phyloP scores from a whole-genome alignment of 164 flowering plant species.

The Cinnamomum chago region DNA sequence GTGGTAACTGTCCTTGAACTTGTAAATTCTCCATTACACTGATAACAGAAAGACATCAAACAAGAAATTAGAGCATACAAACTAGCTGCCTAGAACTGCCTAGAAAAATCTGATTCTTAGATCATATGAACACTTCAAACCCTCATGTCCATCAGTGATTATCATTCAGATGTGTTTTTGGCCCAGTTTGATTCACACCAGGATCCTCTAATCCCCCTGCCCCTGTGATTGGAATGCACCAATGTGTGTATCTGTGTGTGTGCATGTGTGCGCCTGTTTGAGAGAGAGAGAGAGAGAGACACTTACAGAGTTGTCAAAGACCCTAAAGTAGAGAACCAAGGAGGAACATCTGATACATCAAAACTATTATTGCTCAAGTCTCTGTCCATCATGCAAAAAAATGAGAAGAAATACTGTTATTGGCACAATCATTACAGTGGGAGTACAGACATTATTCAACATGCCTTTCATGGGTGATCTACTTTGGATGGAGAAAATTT shows the following conservation, averaged over 20 bases:
- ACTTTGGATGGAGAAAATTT: background rate
- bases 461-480: background rate
- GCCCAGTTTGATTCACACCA: no score
- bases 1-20: conserved; percentile 56
- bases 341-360: conserved; percentile 58
- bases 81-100: background rate
- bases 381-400: conserved; percentile 30
- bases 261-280: no score
- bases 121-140: no score
- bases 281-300: background rate
- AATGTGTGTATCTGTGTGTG: no score
- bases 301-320: conserved; percentile 88
- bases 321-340: conserved; percentile 70
- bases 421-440: background rate
- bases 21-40: conserved; percentile 61
- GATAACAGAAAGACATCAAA: conserved; percentile 3
- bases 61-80: background rate
- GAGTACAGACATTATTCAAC: no score
- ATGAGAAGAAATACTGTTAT: background rate
- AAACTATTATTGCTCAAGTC: conserved; percentile 90
- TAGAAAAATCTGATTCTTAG: no score
- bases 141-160: no score
- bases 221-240: no score
- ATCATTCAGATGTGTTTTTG: no score
- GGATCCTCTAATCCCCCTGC: no score